Percentiles rank a stretch among this genome's conserved stretches.
phyloP scores from a whole-genome alignment of 1,139 yeast species.

The Blastobotrys ciferrii region DNA sequence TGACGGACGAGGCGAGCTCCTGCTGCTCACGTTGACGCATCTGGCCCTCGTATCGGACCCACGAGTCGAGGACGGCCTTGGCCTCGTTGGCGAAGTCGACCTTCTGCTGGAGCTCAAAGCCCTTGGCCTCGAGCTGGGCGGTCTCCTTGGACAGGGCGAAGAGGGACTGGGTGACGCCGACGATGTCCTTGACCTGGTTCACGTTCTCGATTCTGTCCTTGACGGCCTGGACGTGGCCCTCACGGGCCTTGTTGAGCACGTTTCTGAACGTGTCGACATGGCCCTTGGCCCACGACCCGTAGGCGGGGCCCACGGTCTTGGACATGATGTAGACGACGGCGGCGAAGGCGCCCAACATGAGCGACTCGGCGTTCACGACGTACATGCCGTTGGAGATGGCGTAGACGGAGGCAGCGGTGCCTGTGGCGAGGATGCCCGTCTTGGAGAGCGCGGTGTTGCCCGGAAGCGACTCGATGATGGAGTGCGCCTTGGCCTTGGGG shows the following conservation, averaged over 20 bases:
- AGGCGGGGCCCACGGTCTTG: slow-evolving; percentile 89
- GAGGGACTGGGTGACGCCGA: slow-evolving; percentile 83
- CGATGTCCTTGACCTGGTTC: slow-evolving; percentile 87
- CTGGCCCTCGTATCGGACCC: slow-evolving; percentile 98
- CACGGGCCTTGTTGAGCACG: slow-evolving; percentile 83
- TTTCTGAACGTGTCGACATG: slow-evolving; percentile 82
- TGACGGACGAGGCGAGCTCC: slow-evolving; percentile 82
- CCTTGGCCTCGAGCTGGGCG: slow-evolving; percentile 89
- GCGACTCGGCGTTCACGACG: slow-evolving; percentile 91
- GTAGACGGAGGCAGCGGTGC: slow-evolving; percentile 90
- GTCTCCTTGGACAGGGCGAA: slow-evolving; percentile 96
- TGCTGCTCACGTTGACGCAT: slow-evolving; percentile 96
- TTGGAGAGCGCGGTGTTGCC: slow-evolving; percentile 85
- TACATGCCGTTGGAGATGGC: slow-evolving; percentile 92
- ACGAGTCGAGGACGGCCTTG: slow-evolving; percentile 91
- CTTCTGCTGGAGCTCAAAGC: slow-evolving; percentile 88
- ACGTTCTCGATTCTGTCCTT: slow-evolving; percentile 88
- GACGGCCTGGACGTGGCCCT: slow-evolving; percentile 87
- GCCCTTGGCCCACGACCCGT: slow-evolving; percentile 92
- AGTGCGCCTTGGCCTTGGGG: slow-evolving; percentile 88
- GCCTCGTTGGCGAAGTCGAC: slow-evolving; percentile 88
- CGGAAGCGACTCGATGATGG: slow-evolving; percentile 89
- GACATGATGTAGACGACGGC: slow-evolving; percentile 74
- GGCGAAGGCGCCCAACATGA: slow-evolving; percentile 75
- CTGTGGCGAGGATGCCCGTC: slow-evolving; percentile 93